These are phyloP conservation scores for Cyberlindnera veronae DNA, from an alignment of 805 yeast species.

Conservation along the genomic window DNA sequence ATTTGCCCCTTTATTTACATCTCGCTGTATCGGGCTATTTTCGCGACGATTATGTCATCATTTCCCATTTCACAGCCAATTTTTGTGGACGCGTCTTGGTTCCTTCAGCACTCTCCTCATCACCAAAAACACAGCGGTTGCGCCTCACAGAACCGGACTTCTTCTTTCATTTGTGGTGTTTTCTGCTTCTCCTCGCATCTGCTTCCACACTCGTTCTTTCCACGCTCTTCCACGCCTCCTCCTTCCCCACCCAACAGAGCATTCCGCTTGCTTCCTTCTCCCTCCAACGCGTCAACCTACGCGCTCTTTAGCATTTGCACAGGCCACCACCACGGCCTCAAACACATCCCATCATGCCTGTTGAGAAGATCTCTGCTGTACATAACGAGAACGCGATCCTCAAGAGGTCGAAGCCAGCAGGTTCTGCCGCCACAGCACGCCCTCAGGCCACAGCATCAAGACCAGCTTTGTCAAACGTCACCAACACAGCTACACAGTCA, in stretches of 20 bases:
- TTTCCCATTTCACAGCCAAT: too few relatives aligned
- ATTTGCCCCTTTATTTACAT: too few relatives aligned
- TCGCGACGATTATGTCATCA: too few relatives aligned
- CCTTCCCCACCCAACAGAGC: constrained; percentile 1
- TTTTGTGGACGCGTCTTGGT: too few relatives aligned
- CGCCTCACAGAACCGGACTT: too few relatives aligned
- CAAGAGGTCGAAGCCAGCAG: constrained; percentile 14
- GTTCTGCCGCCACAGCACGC: constrained; percentile 1
- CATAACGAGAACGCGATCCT: constrained; percentile 23
- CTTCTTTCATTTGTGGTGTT: too few relatives aligned
- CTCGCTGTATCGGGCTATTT: too few relatives aligned
- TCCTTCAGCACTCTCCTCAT: too few relatives aligned
- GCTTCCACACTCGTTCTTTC: neutral
- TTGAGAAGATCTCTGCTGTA: constrained; percentile 5
- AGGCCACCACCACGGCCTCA: neutral
- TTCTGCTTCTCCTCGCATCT: neutral
- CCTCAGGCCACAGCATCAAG: constrained; percentile 11
- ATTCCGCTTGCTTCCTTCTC: neutral
- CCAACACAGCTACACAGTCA: constrained; percentile 25
- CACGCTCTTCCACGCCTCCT: neutral
- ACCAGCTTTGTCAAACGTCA: constrained; percentile 28
- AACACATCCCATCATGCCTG: constrained; percentile 9
- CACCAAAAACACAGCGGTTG: too few relatives aligned
- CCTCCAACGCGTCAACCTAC: neutral
- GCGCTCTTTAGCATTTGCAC: neutral